Evolutionary conservation across 139 green algal species (phyloP), one percentile per base, ranked within the genome.

Genomic region (Micromonas commoda): DNA sequence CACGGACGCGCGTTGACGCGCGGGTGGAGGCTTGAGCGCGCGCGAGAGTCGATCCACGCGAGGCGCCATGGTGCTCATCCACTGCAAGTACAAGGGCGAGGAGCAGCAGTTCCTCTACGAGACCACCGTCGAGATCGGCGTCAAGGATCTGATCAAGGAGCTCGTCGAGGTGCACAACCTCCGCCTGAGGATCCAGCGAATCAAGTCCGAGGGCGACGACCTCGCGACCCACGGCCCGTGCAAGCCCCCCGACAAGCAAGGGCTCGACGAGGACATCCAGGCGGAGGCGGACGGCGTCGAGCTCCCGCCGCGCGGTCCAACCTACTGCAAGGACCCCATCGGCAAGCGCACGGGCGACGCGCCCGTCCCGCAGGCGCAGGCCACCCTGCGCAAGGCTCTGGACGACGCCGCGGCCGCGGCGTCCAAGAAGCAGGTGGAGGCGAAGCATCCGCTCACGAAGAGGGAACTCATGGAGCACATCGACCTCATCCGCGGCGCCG

Each of bases 81-180:
- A 91, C 61, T 84, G 90, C 66, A 90, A 90, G 85, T 83, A 84
- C 52, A 57, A 57, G 16, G 89, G 86, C 0, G 89, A 95, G 3
- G 52, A 88, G 45, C 81, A 93, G 53, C 88, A 93, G 83, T 95
- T 95, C 64, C 76, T 95, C 3, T 92, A 86, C 71, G 87, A 93
- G 52, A 88, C 86, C 0, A 88, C 83, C 0, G 83, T 88, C 2
- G 80, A 84, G 9, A 63, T 81, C 0, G 75, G 38, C 2, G 89
- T 92, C 0, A 60, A 85, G 60, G 86, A 90, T 21, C 87, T 80
- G 0, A 75, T 85, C 0, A 37, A 24, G 0, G 83, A 85, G 24
- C 63, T 95, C 2, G 83, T 80, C 0, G 70, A 81, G 23, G 69
- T 96, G n/a, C 77, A 92, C 64, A 96, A 96, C 77, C 65, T 92